A percentile compares a stretch with the other conserved stretches of the same genome.
Evolutionary conservation across 2,329 filamentous ascomycete genomes (phyloP).

Genomic region (Aspergillus awamori): DNA sequence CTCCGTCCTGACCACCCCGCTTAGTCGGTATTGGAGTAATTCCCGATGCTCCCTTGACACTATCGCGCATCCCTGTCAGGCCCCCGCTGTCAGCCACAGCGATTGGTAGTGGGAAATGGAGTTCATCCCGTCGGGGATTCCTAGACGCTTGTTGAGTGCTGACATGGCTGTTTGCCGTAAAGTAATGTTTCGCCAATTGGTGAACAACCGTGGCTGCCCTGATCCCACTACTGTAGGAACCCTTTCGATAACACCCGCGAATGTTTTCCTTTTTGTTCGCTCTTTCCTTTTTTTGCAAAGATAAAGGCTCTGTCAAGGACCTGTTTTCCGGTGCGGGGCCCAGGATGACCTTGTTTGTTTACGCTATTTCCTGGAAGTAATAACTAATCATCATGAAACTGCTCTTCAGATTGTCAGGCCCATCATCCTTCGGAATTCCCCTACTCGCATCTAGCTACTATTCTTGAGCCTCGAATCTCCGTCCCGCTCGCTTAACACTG

Average conservation of each 20-base stretch:
- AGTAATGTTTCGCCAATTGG: neutral
- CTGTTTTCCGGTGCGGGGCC: neutral
- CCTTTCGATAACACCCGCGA: constrained; percentile 1
- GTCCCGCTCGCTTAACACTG: constrained; percentile 1
- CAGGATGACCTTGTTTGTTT: neutral
- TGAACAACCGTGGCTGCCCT: neutral
- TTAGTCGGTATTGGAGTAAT: constrained; percentile 6
- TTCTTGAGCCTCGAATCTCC: neutral
- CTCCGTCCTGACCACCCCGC: neutral
- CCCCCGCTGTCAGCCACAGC: neutral
- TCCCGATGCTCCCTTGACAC: constrained; percentile 1
- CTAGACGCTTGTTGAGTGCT: neutral
- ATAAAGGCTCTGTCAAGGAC: neutral
- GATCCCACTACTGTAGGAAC: constrained; percentile 6
- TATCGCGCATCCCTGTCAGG: constrained; percentile 2
- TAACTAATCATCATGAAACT: neutral
- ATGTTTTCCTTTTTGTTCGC: no score
- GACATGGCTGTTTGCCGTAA: neutral
- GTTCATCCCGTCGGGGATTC: neutral
- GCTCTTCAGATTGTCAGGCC: neutral
- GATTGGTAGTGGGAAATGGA: neutral
- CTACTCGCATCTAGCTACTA: neutral
- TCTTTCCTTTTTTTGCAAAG: neutral
- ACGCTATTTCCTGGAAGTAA: neutral
- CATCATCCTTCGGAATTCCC: neutral